A percentile compares a stretch with the other conserved stretches of the same genome.
Evolutionary conservation across 306 rosid species (phyloP).

Genomic region (Gynostemma pentaphyllum): DNA sequence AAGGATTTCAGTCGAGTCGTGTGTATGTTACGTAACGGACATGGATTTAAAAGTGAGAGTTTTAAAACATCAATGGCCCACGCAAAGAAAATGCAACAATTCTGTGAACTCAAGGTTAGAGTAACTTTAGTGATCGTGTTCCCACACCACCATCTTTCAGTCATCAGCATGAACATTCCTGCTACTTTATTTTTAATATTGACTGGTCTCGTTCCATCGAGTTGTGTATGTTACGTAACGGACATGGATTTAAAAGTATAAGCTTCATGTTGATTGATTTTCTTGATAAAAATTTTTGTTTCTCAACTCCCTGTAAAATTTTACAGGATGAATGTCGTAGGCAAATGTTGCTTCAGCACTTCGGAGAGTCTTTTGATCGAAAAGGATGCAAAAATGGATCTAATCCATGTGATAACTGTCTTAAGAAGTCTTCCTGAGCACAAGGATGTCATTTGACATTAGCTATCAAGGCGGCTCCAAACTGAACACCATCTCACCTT

Average conservation of each 20-base stretch:
- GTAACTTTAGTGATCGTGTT: background rate
- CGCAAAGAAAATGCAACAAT: constrained; percentile 82
- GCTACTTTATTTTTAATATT: background rate
- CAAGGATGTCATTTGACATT: too few relatives aligned
- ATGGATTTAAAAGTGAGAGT: constrained; percentile 44
- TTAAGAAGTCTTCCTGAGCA: constrained; percentile 36
- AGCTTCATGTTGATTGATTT: constrained; percentile 34
- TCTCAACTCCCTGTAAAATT: background rate
- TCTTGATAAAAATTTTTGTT: too few relatives aligned
- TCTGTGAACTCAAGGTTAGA: constrained; percentile 87
- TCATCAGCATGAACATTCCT: background rate
- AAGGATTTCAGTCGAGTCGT: constrained; percentile 93
- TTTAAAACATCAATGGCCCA: constrained; percentile 77
- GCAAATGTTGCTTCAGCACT: constrained; percentile 67
- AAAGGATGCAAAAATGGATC: constrained; percentile 63
- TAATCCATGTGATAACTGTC: constrained; percentile 85
- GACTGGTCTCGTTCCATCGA: too few relatives aligned
- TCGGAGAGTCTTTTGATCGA: constrained; percentile 71
- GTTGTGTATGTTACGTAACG: constrained; percentile 87
- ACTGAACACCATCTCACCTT: background rate
- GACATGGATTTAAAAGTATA: constrained; percentile 51
- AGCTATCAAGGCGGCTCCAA: background rate
- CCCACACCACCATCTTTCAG: background rate
- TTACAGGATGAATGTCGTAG: constrained; percentile 74
- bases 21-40: constrained; percentile 84